Evolutionary conservation across 176 grass and related monocot species (phyloP).

Genomic region (Ampelocalamus luodianensis): DNA sequence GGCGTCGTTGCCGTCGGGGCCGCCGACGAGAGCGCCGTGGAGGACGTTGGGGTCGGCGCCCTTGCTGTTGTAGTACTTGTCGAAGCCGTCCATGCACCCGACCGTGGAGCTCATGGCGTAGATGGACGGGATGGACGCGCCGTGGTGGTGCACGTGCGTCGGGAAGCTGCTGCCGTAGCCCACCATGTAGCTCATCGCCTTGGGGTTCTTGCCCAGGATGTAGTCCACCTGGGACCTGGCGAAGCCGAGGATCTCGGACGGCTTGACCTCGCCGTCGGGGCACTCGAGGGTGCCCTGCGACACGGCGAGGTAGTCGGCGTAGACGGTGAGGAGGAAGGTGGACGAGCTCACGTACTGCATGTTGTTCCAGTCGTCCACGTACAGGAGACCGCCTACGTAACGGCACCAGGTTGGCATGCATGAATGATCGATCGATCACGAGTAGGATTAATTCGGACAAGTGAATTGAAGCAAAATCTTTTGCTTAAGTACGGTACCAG

Average conservation of each 20-base stretch:
- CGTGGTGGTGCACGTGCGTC: slow-evolving; percentile 81
- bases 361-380: slow-evolving; percentile 88
- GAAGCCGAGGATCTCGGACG: slow-evolving; percentile 59
- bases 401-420: neutral
- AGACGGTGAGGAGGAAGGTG: slow-evolving; percentile 77
- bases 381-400: slow-evolving; percentile 56
- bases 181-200: slow-evolving; percentile 85
- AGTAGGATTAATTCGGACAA: neutral
- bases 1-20: slow-evolving; percentile 67
- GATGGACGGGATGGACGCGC: slow-evolving; percentile 79
- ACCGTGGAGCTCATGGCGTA: slow-evolving; percentile 36
- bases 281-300: slow-evolving; percentile 55
- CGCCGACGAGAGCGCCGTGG: slow-evolving; percentile 75
- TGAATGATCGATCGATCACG: neutral
- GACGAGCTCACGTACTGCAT: slow-evolving; percentile 82
- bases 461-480: no score
- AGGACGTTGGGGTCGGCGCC: slow-evolving; percentile 71
- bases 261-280: slow-evolving; percentile 68
- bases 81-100: slow-evolving; percentile 84
- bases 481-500: slow-evolving; percentile 32
- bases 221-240: slow-evolving; percentile 78
- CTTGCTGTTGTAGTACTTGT: slow-evolving; percentile 71
- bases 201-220: slow-evolving; percentile 85
- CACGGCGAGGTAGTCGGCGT: slow-evolving; percentile 66
- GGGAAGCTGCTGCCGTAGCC: slow-evolving; percentile 69